Evolutionary conservation across 495 filamentous ascomycete species (phyloP).

Genomic region (Lophium mytilinum): DNA sequence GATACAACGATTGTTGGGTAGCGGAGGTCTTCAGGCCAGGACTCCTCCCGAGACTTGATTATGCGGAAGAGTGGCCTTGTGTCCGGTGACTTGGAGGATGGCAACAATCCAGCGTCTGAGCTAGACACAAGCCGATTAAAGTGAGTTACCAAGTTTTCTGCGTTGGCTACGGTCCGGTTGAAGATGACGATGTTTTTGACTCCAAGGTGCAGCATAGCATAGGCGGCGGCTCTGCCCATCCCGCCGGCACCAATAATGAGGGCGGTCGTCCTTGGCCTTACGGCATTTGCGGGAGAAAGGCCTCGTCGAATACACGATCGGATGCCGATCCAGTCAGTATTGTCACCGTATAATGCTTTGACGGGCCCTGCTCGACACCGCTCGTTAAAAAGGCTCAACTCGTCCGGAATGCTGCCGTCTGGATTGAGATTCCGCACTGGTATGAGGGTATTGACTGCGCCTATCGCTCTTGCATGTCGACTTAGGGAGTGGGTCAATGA

Average conservation of each 20-base stretch:
- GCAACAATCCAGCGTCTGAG: background rate
- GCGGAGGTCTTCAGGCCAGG: constrained; percentile 57
- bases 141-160: constrained; percentile 59
- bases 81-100: constrained; percentile 1
- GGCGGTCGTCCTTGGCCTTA: constrained; percentile 59
- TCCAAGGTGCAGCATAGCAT: constrained; percentile 69
- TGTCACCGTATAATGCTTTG: constrained; percentile 68
- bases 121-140: constrained; percentile 45
- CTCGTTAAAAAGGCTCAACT: constrained; percentile 53
- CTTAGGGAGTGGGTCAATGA: constrained; percentile 59
- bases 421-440: constrained; percentile 53
- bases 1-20: constrained; percentile 69
- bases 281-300: constrained; percentile 70
- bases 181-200: constrained; percentile 73
- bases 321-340: constrained; percentile 79
- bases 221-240: constrained; percentile 73
- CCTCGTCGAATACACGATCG: constrained; percentile 61
- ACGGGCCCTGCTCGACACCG: constrained; percentile 59
- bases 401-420: constrained; percentile 56
- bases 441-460: constrained; percentile 75
- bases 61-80: constrained; percentile 37
- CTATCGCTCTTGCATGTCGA: constrained; percentile 69
- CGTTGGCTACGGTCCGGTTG: constrained; percentile 58
- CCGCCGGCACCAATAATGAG: constrained; percentile 74
- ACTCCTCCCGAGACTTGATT: constrained; percentile 46